Evolutionary conservation across 2,329 filamentous ascomycete species (phyloP), one percentile per base, ranked within the genome.

Genomic region (Exophiala calicioides): DNA sequence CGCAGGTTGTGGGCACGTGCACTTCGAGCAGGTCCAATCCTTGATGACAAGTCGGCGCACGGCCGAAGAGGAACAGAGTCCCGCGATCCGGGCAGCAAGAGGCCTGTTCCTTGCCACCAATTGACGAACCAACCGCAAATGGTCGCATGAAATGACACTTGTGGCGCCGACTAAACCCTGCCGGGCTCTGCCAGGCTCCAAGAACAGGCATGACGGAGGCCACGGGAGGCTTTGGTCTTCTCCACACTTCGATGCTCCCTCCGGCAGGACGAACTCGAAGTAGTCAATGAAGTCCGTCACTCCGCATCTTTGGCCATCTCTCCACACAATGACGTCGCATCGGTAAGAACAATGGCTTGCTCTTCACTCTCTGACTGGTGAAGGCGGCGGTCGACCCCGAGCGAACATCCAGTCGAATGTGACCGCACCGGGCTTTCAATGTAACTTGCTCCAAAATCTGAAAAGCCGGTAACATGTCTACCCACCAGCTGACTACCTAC

Each of bases 261-360:
- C n/a, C n/a, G n/a, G n/a, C n/a, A n/a, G n/a, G n/a, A n/a, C n/a
- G n/a, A n/a, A n/a, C n/a, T n/a, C n/a, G n/a, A n/a, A n/a, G n/a
- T n/a, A n/a, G n/a, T n/a, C n/a, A n/a, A n/a, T n/a, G n/a, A 15
- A 15, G 6, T 15, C 30, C 19, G 16, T 43, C 13, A 26, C 38
- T 48, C 45, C 38, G 32, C 45, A 48, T 38, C 32, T 30, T 27
- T 29, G 34, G 33, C 7, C 37, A 18, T 40, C 29, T 35, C 16
- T 39, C 35, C 35, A 12, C 31, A 27, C 42, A 36, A 50, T 50
- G 47, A 50, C 47, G 47, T 50, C 29, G 47, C 42, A 50, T 44
- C 30, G 27, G 31, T n/a, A 19, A 23, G 21, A 29, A 21, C 13
- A 16, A 16, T 26, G 19, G 20, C 32, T 27, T 36, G 13, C 5